Evolutionary conservation across 495 filamentous ascomycete species (phyloP).

Genomic region (Neurospora sp.): DNA sequence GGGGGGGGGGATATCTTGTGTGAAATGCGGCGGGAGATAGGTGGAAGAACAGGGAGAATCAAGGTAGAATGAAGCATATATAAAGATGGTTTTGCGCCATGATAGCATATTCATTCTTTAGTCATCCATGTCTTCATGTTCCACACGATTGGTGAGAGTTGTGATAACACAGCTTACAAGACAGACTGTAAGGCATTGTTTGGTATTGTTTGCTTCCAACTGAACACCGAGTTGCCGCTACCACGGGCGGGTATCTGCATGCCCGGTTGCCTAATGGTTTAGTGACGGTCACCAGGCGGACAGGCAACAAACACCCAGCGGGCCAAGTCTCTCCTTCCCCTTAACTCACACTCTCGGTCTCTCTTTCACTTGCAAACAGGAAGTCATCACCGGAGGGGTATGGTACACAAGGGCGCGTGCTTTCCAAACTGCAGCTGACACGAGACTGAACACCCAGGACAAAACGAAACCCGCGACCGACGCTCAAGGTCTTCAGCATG

Average conservation of each 20-base stretch:
- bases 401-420: neutral
- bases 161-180: neutral
- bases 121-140: neutral
- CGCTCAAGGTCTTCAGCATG: neutral
- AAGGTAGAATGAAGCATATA: neutral
- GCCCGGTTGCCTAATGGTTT: neutral
- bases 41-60: neutral
- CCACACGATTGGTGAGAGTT: neutral
- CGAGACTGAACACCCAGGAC: neutral
- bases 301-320: neutral
- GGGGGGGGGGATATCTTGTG: neutral
- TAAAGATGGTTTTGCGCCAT: neutral
- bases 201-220: neutral
- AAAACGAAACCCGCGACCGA: neutral
- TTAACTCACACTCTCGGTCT: neutral
- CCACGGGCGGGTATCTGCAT: neutral
- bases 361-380: neutral
- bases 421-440: neutral
- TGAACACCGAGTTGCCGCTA: neutral
- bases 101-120: neutral
- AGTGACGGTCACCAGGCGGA: neutral
- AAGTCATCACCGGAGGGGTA: too few species aligned
- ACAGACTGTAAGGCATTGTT: neutral
- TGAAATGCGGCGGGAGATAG: neutral
- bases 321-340: neutral